Evolutionary conservation across 495 filamentous ascomycete species (phyloP), one percentile per base, ranked within the genome.

Genomic region (Penicillium soppii): DNA sequence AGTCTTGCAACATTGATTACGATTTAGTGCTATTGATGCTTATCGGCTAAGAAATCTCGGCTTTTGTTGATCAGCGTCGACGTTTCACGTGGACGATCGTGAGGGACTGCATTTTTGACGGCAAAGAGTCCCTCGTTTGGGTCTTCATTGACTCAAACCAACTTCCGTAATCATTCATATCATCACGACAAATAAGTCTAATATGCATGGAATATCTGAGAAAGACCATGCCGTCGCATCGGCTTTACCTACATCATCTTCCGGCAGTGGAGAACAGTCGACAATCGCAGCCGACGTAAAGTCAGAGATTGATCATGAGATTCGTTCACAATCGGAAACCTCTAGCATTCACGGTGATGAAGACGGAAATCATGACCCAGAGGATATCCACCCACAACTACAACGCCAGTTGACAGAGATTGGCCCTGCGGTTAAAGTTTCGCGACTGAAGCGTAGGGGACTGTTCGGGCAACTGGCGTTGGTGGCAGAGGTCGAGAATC

Each of bases 401-500:
- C 21, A 50, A 9, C 58, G 62, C 19, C 47, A 55, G 25, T 53
- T 38, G 7, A 65, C 61, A 1, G 64, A 70, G 13, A 43, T 69
- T 13, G 70, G 68, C 5, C 41, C 52, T 4, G 56, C 69, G 4
- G 55, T 70, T 4, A 46, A 55, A 41, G 77, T 97, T 5, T 86
- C 89, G 1, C 73, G 86, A 47, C 59, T 73, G 10, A 63, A 88
- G 55, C 83, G 92, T 50, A 71, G 91, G 67, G 92, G 92, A 0
- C 71, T 96, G 7, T 76, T 96, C 22, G 83, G 82, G 4, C 80
- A 80, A 38, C 73, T 95, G 3, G 77, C 88, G 1, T 49, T 96
- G 37, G 71, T 97, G n/a, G 88, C 90, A 4, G 92, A 97, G 68
- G 79, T 95, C 32, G 84, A 88, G 44, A 72, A 84, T 30, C 85